Conservation (phyloP, 495 filamentous ascomycete genomes). For the Apodospora peruviana region DNA sequence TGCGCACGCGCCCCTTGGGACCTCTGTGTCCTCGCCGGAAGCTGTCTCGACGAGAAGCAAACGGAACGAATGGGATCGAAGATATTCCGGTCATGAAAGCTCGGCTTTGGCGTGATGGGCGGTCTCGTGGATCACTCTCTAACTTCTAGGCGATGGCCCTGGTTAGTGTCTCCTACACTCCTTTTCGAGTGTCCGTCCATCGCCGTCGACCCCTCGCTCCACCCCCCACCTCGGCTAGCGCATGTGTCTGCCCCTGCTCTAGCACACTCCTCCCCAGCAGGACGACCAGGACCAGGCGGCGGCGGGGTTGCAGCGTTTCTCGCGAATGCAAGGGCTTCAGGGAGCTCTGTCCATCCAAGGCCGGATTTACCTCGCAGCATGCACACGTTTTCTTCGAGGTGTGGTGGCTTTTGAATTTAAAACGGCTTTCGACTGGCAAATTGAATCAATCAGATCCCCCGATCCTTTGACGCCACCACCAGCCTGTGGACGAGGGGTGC, state of each 20-base stretch:
- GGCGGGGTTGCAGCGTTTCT: constrained; percentile 4
- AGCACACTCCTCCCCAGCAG: neutral
- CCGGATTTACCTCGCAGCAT: constrained; percentile 31
- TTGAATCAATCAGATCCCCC: neutral
- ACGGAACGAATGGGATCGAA: neutral
- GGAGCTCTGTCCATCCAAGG: constrained; percentile 8
- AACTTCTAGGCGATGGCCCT: neutral
- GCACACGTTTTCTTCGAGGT: constrained; percentile 20
- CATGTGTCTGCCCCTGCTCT: neutral
- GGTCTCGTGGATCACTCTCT: neutral
- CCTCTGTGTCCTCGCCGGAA: neutral
- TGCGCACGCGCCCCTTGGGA: neutral
- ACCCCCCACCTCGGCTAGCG: constrained; percentile 4
- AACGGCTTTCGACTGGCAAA: constrained; percentile 1
- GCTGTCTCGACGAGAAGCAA: neutral
- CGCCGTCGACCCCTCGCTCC: neutral
- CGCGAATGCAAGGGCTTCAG: constrained; percentile 22
- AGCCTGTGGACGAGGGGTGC: neutral
- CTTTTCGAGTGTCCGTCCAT: neutral
- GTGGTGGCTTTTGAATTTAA: constrained; percentile 1
- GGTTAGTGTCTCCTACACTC: neutral
- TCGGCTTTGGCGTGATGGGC: neutral
- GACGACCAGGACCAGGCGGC: constrained; percentile 5
- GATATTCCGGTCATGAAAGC: no score
- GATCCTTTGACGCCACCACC: constrained; percentile 1